Percentiles rank a stretch among this genome's conserved stretches.
Evolutionary conservation across 306 rosid species (phyloP).

Genomic region (Cucumis cinereus): DNA sequence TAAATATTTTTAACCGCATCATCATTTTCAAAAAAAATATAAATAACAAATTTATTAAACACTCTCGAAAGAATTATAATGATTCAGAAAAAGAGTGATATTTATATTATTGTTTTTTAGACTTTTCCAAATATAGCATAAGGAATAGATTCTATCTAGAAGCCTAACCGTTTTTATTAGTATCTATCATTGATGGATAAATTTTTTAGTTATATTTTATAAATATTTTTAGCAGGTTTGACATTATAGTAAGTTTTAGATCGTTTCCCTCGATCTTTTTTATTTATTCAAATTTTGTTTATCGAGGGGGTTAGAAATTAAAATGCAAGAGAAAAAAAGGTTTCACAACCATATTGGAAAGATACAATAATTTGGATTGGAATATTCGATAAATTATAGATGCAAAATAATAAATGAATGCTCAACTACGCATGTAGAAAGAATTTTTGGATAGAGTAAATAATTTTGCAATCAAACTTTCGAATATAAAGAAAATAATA

Average conservation of each 20-base stretch:
- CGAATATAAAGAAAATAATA: background rate
- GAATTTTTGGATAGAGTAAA: background rate
- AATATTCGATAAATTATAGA: background rate
- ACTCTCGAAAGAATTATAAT: too few relatives aligned
- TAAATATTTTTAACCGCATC: too few relatives aligned
- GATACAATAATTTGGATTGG: background rate
- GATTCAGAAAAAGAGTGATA: background rate
- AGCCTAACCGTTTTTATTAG: too few relatives aligned
- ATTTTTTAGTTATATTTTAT: too few relatives aligned
- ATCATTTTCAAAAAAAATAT: too few relatives aligned
- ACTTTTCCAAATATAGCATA: too few relatives aligned
- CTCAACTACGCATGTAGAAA: background rate
- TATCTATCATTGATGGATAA: too few relatives aligned
- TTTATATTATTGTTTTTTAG: background rate
- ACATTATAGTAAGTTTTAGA: too few relatives aligned
- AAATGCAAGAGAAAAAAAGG: background rate
- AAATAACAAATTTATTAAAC: too few relatives aligned
- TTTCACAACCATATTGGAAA: background rate
- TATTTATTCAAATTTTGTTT: background rate
- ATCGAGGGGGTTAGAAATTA: background rate
- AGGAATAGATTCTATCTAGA: too few relatives aligned
- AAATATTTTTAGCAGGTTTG: too few relatives aligned
- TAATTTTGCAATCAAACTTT: background rate
- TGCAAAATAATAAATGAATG: background rate
- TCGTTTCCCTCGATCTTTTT: background rate